Percentiles rank a stretch among this genome's conserved stretches.
Evolutionary conservation across 1,284 basidiomycete species (phyloP).

Genomic region (Malassezia caprae): DNA sequence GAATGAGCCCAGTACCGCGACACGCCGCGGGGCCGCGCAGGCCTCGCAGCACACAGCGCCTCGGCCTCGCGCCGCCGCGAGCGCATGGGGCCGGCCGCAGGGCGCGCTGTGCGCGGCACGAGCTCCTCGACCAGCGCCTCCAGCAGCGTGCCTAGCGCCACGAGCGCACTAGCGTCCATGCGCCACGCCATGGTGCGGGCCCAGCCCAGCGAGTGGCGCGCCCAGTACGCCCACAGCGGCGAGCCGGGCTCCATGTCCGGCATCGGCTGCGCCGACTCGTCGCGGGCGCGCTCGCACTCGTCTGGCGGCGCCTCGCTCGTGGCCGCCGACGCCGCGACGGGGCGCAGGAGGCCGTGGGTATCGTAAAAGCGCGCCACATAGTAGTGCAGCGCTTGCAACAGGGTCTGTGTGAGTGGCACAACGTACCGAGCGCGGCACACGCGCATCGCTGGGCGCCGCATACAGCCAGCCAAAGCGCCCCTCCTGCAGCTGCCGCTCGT

Average conservation of each 20-base stretch:
- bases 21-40: neutral
- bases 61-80: neutral
- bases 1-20: neutral
- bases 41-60: neutral
- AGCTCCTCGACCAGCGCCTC: neutral
- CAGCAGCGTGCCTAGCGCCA: conserved; percentile 4
- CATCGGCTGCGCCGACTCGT: neutral
- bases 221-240: conserved; percentile 11
- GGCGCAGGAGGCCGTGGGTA: neutral
- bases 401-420: neutral
- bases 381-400: conserved; percentile 11
- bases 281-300: neutral
- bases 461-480: conserved; percentile 7
- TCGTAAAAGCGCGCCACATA: conserved; percentile 9
- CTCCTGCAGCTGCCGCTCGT: neutral
- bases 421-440: neutral
- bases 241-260: conserved; percentile 6
- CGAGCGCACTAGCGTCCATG: conserved; percentile 9
- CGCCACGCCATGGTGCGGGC: conserved; percentile 3
- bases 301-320: neutral
- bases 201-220: conserved; percentile 2
- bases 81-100: neutral
- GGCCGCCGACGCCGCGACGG: neutral
- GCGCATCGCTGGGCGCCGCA: neutral
- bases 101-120: neutral